Conservation (phyloP, 768 basidiomycete genomes). For the Phlebiopsis gigantea region DNA sequence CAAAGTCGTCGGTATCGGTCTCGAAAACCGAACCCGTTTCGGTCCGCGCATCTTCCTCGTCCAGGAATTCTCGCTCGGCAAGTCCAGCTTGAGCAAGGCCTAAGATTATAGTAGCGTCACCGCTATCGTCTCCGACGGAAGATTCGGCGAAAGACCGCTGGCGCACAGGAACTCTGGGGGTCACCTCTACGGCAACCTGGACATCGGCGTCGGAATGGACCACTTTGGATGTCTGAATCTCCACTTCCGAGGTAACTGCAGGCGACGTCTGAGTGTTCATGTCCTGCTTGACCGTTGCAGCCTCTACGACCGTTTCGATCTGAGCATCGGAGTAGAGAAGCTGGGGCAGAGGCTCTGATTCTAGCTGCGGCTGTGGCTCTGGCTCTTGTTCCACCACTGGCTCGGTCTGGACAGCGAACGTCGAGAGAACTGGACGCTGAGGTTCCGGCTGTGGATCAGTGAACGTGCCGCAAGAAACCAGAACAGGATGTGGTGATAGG, state of each 20-base stretch:
- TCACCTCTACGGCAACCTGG: slow-evolving; percentile 2
- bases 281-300: slow-evolving; percentile 2
- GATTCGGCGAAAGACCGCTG: slow-evolving; percentile 11
- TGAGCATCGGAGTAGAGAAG: slow-evolving; percentile 23
- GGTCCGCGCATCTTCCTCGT: slow-evolving; percentile 49
- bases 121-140: slow-evolving; percentile 23
- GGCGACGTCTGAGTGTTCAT: slow-evolving; percentile 15
- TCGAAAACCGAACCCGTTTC: slow-evolving; percentile 41
- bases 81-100: slow-evolving; percentile 1
- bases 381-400: neutral
- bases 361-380: too few relatives aligned
- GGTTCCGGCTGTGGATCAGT: slow-evolving; percentile 23
- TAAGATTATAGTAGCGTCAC: slow-evolving; percentile 26
- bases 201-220: slow-evolving; percentile 10
- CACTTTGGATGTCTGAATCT: slow-evolving; percentile 13
- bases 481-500: slow-evolving; percentile 15
- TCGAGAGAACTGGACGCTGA: slow-evolving; percentile 3
- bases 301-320: slow-evolving; percentile 33
- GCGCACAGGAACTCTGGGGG: neutral
- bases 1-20: slow-evolving; percentile 66
- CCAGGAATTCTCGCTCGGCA: slow-evolving; percentile 27
- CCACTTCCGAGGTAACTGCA: slow-evolving; percentile 9
- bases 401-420: neutral
- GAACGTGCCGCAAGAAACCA: slow-evolving; percentile 15
- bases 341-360: slow-evolving; percentile 1